A percentile compares a stretch with the other conserved stretches of the same genome.
These are phyloP conservation scores for Clarireedia monteithiana DNA, from an alignment of 2,329 filamentous ascomycete genomes.

Conservation along the genomic window DNA sequence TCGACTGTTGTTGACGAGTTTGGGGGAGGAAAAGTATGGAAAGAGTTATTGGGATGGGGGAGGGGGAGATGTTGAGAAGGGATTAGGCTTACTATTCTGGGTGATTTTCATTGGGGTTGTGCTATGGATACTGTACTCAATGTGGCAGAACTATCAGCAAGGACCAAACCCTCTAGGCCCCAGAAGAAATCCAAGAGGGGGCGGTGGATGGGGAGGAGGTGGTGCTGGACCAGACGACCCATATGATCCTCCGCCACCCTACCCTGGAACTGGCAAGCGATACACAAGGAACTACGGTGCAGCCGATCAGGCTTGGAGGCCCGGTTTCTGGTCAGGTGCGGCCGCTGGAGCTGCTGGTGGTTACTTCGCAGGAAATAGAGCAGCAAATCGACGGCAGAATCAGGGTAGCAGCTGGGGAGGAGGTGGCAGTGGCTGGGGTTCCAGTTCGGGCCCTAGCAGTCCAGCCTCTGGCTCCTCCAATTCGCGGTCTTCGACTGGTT, in stretches of 20 bases:
- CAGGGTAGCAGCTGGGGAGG: constrained; percentile 18
- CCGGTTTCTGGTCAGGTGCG: constrained; percentile 63
- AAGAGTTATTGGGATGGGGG: constrained; percentile 3
- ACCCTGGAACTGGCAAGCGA: constrained; percentile 19
- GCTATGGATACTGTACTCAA: constrained; percentile 54
- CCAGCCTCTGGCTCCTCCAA: constrained; percentile 24
- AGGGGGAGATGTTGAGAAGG: constrained; percentile 2
- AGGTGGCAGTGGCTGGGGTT: constrained; percentile 12
- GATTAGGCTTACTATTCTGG: constrained; percentile 44
- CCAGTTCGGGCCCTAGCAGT: constrained; percentile 23
- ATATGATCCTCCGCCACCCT: constrained; percentile 28
- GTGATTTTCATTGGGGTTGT: constrained; percentile 53
- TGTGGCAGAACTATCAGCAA: constrained; percentile 29
- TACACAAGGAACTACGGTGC: constrained; percentile 18
- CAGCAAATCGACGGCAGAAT: constrained; percentile 36
- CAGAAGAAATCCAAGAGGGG: constrained; percentile 29
- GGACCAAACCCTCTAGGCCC: constrained; percentile 26
- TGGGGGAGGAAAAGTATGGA: constrained; percentile 64
- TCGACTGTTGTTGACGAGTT: constrained; percentile 65
- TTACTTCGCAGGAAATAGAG: constrained; percentile 62
- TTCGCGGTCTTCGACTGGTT: constrained; percentile 62
- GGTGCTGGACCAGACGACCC: constrained; percentile 19
- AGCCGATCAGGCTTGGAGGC: constrained; percentile 49
- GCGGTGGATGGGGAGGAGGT: constrained; percentile 36
- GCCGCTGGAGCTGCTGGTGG: constrained; percentile 61